Base-by-base conservation (phyloP, 768 basidiomycete species). In the Rhodotorula paludigena region DNA sequence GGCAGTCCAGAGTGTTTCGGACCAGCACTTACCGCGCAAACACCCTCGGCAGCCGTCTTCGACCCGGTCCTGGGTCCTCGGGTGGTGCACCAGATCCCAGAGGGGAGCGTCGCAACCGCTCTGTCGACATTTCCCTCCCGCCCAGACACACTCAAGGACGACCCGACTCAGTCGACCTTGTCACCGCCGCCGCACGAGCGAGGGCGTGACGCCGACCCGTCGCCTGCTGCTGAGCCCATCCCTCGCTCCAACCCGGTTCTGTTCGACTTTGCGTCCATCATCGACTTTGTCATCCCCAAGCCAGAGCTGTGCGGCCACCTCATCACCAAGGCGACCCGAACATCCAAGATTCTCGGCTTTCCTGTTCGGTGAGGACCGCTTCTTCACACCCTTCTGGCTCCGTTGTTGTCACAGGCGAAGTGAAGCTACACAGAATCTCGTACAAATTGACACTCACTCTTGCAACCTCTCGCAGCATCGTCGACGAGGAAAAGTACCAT, bases 51-150 rank as follows among this genome's bases (percentile, higher is more conserved):
- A 68, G 66, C 93, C 7, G 86, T 89, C 21, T 98, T 99, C 77
- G 91, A 98, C 79, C 83, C 87, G 44, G 80, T 80, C 10, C 85
- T 88, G 61, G 94, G 96, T 4, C 89, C 92, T 5, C 89, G 89
- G 75, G 88, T 98, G 53, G 86, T 90, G 9, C 89, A 88, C 75
- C 93, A 98, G 79, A 92, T 96, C 12, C 94, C 94, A 2, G 94
- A 96, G 77, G 90, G 87, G 51, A 85, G 92, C 57, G 90, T 94
- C 69, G 83, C 86, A 11, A 77, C 76, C 23, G 47, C 75, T 57
- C 36, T 72, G 51, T 51, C 78, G 66, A 57, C 74, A 33, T 45
- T 76, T 64, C 55, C 71, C 20, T 48, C 59, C 18, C 63, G 66
- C 32, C 21, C 58, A 11, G 63, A 60, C 32, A 55, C 62, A 21